Conservation (phyloP, 1,284 basidiomycete species). For the Ceratobasidium papillatum region DNA sequence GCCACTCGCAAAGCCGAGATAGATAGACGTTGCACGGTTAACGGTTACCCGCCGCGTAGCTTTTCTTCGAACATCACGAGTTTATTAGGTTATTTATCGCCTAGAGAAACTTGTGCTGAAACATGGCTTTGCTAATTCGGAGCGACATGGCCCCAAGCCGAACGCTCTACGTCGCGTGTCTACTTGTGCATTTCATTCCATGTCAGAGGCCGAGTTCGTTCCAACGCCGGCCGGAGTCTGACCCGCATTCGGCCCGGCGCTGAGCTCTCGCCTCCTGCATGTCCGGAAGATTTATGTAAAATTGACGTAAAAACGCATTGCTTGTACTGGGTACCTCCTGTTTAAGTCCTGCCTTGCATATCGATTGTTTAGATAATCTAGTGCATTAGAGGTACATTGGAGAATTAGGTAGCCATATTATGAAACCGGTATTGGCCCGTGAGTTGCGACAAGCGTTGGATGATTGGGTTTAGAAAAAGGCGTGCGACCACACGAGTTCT, state of each 20-base stretch:
- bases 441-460: background rate
- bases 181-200: background rate
- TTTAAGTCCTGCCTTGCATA: constrained; percentile 1
- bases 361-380: background rate
- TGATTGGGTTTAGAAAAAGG: too few relatives aligned
- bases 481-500: too few relatives aligned
- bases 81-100: background rate
- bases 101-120: background rate
- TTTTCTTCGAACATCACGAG: background rate
- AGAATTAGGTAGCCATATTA: background rate
- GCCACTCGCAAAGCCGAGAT: background rate
- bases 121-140: background rate
- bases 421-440: background rate
- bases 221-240: background rate
- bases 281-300: background rate
- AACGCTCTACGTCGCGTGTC: too few relatives aligned
- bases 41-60: background rate
- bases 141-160: background rate
- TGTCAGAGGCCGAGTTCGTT: background rate
- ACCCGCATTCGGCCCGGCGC: background rate
- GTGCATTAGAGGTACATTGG: background rate
- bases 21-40: background rate
- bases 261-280: constrained; percentile 11
- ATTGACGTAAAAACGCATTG: constrained; percentile 4
- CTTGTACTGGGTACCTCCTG: background rate